phyloP scores from a whole-genome alignment of 75 land plant genomes.

The Azolla pinnata region DNA sequence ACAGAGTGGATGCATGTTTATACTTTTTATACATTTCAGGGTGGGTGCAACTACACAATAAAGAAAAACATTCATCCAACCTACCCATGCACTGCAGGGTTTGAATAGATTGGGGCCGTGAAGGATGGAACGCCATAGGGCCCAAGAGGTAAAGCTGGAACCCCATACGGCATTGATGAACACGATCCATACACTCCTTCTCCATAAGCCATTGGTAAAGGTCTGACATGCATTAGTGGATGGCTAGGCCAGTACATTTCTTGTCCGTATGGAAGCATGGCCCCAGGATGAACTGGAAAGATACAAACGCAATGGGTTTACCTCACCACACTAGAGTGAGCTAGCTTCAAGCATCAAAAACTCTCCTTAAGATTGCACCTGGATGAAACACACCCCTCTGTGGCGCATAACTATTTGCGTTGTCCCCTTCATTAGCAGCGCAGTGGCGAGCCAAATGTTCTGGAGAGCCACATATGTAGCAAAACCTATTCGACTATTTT shows the following conservation, averaged over 20 bases:
- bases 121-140: constrained; percentile 46
- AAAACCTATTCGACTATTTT: constrained; percentile 44
- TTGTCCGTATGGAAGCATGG: constrained; percentile 35
- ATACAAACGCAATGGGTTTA: neutral
- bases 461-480: constrained; percentile 70
- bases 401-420: constrained; percentile 21
- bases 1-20: neutral
- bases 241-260: constrained; percentile 49
- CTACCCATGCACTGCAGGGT: constrained; percentile 47
- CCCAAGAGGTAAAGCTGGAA: constrained; percentile 36
- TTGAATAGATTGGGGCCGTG: constrained; percentile 49
- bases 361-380: too few relatives aligned
- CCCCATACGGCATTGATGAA: constrained; percentile 45
- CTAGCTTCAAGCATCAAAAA: too few relatives aligned
- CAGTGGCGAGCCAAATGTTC: constrained; percentile 74
- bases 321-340: neutral
- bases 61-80: constrained; percentile 9
- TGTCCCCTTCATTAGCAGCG: constrained; percentile 14
- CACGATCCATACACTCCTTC: constrained; percentile 41
- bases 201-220: constrained; percentile 30
- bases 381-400: constrained; percentile 44
- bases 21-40: too few relatives aligned
- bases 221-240: constrained; percentile 26
- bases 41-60: too few relatives aligned
- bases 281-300: constrained; percentile 35